A percentile compares a stretch with the other conserved stretches of the same genome.
These are phyloP conservation scores for Camellia granthamiana DNA, from an alignment of 148 eudicot species.

Conservation along the genomic window DNA sequence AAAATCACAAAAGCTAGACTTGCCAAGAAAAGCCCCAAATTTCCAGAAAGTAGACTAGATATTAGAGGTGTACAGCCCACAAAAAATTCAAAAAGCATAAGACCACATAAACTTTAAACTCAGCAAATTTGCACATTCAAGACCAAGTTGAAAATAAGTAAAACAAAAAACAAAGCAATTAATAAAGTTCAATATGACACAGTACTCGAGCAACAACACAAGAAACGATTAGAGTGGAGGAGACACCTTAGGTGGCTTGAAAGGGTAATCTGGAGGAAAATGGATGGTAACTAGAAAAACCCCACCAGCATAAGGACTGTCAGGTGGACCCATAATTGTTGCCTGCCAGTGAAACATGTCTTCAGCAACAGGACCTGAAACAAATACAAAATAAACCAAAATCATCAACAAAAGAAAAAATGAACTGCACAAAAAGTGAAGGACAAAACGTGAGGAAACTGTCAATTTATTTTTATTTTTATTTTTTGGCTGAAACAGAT, in stretches of 20 bases:
- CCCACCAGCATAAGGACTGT: slow-evolving; percentile 50
- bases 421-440: not conserved
- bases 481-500: no score
- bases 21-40: no score
- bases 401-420: no score
- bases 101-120: not conserved
- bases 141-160: not conserved
- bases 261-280: slow-evolving; percentile 52
- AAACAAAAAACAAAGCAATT: no score
- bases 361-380: slow-evolving; percentile 45
- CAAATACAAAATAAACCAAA: slow-evolving; percentile 6
- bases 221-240: not conserved
- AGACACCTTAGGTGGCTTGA: slow-evolving; percentile 52
- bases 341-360: slow-evolving; percentile 55
- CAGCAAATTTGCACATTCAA: not conserved
- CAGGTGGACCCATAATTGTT: slow-evolving; percentile 52
- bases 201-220: not conserved
- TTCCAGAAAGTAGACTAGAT: not conserved
- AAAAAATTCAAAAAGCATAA: not conserved
- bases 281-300: slow-evolving; percentile 50
- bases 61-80: not conserved
- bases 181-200: no score
- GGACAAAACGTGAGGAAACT: not conserved
- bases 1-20: no score
- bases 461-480: no score